phyloP scores from a whole-genome alignment of 1,284 basidiomycete genomes.

The Schizophyllum commune region DNA sequence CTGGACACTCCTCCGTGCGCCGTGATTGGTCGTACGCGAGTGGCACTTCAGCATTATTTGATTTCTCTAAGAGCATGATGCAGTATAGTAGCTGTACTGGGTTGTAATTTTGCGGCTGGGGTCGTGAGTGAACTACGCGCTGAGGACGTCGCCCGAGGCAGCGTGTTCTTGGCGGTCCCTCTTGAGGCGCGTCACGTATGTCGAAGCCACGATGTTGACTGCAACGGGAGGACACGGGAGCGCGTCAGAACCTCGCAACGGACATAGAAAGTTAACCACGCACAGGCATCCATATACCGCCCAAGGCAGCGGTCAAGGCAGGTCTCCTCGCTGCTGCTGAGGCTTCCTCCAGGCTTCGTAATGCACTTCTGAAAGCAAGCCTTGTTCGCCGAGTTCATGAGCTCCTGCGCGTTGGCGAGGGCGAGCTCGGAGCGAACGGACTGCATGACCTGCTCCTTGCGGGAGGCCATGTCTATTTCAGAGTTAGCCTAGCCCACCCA shows the following conservation, averaged over 20 bases:
- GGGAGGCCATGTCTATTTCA: slow-evolving; percentile 42
- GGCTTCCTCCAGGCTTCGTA: slow-evolving; percentile 64
- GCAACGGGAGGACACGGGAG: background rate
- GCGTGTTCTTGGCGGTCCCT: background rate
- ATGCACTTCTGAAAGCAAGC: slow-evolving; percentile 74
- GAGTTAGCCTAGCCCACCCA: background rate
- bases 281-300: slow-evolving; percentile 80
- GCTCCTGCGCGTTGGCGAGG: slow-evolving; percentile 70
- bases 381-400: slow-evolving; percentile 74
- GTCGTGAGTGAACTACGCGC: background rate
- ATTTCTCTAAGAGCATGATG: background rate
- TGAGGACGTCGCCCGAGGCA: background rate
- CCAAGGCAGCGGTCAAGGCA: slow-evolving; percentile 73
- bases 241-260: background rate
- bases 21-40: no score
- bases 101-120: background rate
- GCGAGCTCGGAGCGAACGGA: slow-evolving; percentile 66
- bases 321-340: slow-evolving; percentile 71
- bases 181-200: background rate
- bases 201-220: background rate
- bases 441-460: slow-evolving; percentile 67
- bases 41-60: background rate
- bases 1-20: no score
- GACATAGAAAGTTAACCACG: slow-evolving; percentile 25
- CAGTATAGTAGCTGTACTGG: background rate